Conservation (phyloP, 2,329 filamentous ascomycete species). For the Westerdykella sp. region DNA sequence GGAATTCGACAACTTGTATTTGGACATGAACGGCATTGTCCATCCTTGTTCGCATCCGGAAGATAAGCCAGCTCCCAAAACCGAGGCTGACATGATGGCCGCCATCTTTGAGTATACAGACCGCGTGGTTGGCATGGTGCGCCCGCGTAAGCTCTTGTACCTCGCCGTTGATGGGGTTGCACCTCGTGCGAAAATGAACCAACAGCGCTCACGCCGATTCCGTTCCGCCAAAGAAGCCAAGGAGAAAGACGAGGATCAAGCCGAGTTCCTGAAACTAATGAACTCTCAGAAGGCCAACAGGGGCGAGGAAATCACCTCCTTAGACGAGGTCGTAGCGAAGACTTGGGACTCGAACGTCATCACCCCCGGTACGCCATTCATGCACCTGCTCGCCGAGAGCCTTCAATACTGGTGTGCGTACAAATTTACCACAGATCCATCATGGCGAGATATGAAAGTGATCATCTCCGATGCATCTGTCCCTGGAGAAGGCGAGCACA, state of each 20-base stretch:
- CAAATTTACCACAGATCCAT: constrained; percentile 94
- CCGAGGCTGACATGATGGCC: constrained; percentile 99
- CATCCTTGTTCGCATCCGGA: constrained; percentile 98
- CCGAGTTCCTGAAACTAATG: constrained; percentile 77
- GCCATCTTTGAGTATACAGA: constrained; percentile 99
- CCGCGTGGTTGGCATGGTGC: constrained; percentile 96
- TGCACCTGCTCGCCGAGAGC: constrained; percentile 88
- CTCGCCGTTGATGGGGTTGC: constrained; percentile 98
- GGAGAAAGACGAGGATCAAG: constrained; percentile 88
- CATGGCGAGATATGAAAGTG: constrained; percentile 86
- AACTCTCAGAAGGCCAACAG: constrained; percentile 61
- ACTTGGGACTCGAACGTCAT: constrained; percentile 88
- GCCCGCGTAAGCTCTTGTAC: constrained; percentile 90
- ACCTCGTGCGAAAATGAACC: constrained; percentile 98
- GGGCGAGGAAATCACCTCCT: constrained; percentile 50
- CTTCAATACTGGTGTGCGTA: constrained; percentile 96
- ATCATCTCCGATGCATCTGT: constrained; percentile 98
- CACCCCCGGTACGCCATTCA: constrained; percentile 95
- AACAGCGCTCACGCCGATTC: constrained; percentile 93
- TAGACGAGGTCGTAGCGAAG: constrained; percentile 67
- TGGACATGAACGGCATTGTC: constrained; percentile 99
- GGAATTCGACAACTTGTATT: constrained; percentile 94
- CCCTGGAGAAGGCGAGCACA: constrained; percentile 96
- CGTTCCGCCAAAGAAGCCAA: constrained; percentile 88
- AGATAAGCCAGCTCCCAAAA: constrained; percentile 80